These are phyloP conservation scores for Porphyrellus cyaneotinctus DNA, from an alignment of 768 basidiomycete genomes.

Conservation along the genomic window DNA sequence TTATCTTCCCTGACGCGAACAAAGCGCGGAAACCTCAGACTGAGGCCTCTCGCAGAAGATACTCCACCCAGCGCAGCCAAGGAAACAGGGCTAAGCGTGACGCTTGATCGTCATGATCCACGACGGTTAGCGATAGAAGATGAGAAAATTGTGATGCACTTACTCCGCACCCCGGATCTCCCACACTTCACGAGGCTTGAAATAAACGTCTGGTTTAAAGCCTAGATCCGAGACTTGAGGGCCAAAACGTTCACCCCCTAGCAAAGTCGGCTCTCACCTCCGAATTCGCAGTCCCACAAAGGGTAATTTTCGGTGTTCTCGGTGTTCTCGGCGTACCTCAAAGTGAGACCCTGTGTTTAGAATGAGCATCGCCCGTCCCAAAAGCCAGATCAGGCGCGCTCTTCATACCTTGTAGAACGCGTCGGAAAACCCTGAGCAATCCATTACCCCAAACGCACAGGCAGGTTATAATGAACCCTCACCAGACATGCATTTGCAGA, in stretches of 20 bases:
- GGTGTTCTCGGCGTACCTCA: constrained; percentile 56
- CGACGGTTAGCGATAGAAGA: constrained; percentile 7
- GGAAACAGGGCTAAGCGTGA: constrained; percentile 84
- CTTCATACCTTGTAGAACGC: constrained; percentile 63
- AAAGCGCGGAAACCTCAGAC: constrained; percentile 87
- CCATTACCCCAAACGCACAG: not conserved
- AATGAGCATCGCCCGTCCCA: not conserved
- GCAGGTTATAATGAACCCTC: constrained; percentile 15
- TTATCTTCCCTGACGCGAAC: constrained; percentile 74
- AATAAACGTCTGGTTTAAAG: constrained; percentile 62
- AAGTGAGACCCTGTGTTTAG: constrained; percentile 51
- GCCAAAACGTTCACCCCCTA: not conserved
- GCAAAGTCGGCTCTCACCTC: constrained; percentile 42
- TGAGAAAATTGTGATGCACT: constrained; percentile 16
- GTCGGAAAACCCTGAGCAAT: constrained; percentile 71
- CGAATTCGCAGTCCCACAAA: constrained; percentile 59
- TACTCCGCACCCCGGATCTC: constrained; percentile 80
- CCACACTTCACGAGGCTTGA: constrained; percentile 78
- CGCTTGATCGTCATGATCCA: constrained; percentile 35
- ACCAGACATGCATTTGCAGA: constrained; percentile 92
- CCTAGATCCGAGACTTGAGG: constrained; percentile 34
- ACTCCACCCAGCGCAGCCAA: constrained; percentile 67
- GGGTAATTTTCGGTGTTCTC: constrained; percentile 43
- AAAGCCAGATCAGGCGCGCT: not conserved
- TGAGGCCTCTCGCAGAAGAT: constrained; percentile 60